A percentile compares a stretch with the other conserved stretches of the same genome.
These are phyloP conservation scores for Suillus lakei DNA, from an alignment of 768 basidiomycete species.

Conservation along the genomic window DNA sequence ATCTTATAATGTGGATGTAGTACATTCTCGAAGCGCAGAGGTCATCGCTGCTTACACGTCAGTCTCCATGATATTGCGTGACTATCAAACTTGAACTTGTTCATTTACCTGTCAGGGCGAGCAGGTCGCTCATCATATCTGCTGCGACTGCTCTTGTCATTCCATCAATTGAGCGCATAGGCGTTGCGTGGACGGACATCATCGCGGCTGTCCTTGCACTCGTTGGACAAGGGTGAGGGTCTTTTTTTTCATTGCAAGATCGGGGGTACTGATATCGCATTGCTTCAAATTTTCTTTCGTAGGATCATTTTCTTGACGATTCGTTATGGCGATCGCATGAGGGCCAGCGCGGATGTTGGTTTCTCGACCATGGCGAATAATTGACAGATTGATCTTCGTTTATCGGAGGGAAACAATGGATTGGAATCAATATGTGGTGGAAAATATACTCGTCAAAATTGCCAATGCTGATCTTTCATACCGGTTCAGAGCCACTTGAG, in stretches of 20 bases:
- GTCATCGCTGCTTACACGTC: slow-evolving; percentile 61
- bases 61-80: slow-evolving; percentile 22
- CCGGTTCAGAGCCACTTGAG: too few species aligned
- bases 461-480: too few species aligned
- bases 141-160: slow-evolving; percentile 50
- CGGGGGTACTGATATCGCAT: not conserved
- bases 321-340: slow-evolving; percentile 53
- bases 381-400: slow-evolving; percentile 16
- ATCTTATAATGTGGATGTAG: slow-evolving; percentile 63
- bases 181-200: slow-evolving; percentile 50
- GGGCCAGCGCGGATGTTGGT: slow-evolving; percentile 55
- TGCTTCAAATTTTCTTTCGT: slow-evolving; percentile 1
- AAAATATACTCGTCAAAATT: too few species aligned
- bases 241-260: slow-evolving; percentile 3
- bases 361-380: slow-evolving; percentile 44
- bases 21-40: slow-evolving; percentile 67
- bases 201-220: slow-evolving; percentile 48
- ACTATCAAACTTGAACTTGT: not conserved
- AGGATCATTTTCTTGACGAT: slow-evolving; percentile 54
- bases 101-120: slow-evolving; percentile 41
- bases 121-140: slow-evolving; percentile 50
- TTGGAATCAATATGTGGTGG: not conserved
- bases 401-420: not conserved
- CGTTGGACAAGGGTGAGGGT: slow-evolving; percentile 54
- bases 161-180: slow-evolving; percentile 53